Evolutionary conservation across 345 rosid genomes (phyloP).

Genomic region (Ceriops tagal): DNA sequence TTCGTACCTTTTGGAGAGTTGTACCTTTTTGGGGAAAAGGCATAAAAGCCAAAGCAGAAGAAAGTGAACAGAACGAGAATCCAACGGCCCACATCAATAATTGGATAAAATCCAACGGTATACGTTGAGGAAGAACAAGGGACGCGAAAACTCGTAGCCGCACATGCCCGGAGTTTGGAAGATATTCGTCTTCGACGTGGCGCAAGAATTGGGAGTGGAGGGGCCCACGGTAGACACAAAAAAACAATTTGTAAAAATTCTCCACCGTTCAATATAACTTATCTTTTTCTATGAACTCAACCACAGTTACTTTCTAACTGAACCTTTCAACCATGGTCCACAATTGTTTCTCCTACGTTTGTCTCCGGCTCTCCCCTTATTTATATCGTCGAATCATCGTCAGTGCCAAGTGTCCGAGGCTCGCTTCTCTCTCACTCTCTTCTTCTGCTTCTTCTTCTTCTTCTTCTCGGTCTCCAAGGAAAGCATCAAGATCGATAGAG

Average conservation of each 20-base stretch:
- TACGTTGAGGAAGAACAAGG: background rate
- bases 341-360: too few relatives aligned
- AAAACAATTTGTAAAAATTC: background rate
- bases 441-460: background rate
- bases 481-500: background rate
- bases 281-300: conserved; percentile 19
- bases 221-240: too few relatives aligned
- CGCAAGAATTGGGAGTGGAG: background rate
- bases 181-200: conserved; percentile 31
- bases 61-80: background rate
- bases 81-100: background rate
- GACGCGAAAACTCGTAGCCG: conserved; percentile 75
- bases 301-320: conserved; percentile 36
- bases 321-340: background rate
- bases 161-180: conserved; percentile 77
- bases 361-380: too few relatives aligned
- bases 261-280: conserved; percentile 21
- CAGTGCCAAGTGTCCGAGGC: too few relatives aligned
- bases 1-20: conserved; percentile 2
- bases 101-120: background rate
- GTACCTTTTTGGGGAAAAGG: conserved; percentile 2
- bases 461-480: background rate
- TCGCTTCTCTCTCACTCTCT: too few relatives aligned
- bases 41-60: background rate
- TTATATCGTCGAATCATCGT: too few relatives aligned